Conservation (phyloP, 2,329 filamentous ascomycete genomes). For the Emmonsia crescens region DNA sequence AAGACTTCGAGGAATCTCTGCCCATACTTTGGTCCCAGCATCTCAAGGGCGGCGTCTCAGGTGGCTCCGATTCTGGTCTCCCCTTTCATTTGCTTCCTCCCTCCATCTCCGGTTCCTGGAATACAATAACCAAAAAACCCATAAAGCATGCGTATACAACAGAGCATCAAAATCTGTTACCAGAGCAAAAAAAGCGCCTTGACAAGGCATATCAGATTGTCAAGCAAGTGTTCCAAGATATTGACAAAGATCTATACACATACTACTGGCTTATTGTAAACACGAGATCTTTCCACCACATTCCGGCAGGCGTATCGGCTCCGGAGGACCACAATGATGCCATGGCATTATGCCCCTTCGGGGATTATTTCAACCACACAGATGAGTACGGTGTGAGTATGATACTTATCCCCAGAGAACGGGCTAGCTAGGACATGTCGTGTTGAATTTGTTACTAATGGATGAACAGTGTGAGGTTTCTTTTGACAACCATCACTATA, state of each 20-base stretch:
- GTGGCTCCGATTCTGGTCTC: constrained; percentile 2
- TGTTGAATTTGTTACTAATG: not conserved
- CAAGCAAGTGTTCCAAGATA: constrained; percentile 32
- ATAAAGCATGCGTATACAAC: constrained; percentile 25
- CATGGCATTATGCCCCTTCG: constrained; percentile 37
- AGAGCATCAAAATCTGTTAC: constrained; percentile 26
- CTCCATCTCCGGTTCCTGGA: constrained; percentile 30
- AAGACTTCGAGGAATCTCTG: constrained; percentile 49
- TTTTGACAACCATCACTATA: constrained; percentile 27
- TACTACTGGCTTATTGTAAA: constrained; percentile 53
- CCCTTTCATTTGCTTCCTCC: constrained; percentile 21
- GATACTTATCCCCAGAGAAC: not conserved
- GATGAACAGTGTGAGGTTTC: constrained; percentile 26
- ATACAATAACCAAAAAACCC: constrained; percentile 15
- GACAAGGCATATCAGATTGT: constrained; percentile 41
- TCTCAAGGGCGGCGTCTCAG: constrained; percentile 17
- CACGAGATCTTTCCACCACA: constrained; percentile 50
- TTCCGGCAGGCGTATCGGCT: constrained; percentile 29
- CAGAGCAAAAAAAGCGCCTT: constrained; percentile 46
- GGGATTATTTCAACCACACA: constrained; percentile 39
- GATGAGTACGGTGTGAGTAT: constrained; percentile 30
- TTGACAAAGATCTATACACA: constrained; percentile 34
- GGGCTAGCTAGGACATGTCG: not conserved
- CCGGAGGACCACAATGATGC: constrained; percentile 34
- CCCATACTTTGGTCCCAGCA: constrained; percentile 44